Evolutionary conservation across 371 early-diverging fungal species (phyloP), one percentile per base, ranked within the genome.

Genomic region (Mortierella sp.): DNA sequence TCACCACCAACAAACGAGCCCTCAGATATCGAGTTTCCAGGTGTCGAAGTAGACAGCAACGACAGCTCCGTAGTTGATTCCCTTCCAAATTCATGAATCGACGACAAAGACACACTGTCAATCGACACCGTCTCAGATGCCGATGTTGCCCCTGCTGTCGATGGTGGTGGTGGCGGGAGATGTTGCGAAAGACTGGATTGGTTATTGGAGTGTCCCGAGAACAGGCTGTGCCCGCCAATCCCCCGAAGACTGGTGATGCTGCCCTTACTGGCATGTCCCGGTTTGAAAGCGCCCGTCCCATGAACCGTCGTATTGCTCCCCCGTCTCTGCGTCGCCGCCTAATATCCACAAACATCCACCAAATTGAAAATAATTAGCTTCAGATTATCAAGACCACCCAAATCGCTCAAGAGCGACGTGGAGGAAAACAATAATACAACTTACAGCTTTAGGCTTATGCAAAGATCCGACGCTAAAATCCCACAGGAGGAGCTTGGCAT

Each of bases 11-110:
- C 58, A 14, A 22, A 58, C 34, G 34, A 19, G 7, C 90, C 93
- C 7, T 94, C 95, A 86, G n/a, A n/a, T n/a, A n/a, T 97, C 97
- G 22, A 94, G 93, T 66, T 96, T 94, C 97, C 97, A 99, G 13
- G 92, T 89, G 9, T 95, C 93, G 79, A 96, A 95, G n/a, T 87
- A 86, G 39, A 97, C 74, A 6, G 94, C 94, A 67, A 96, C 95
- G 86, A 95, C 4, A 58, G 29, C 34, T 31, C 58, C 34, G 58
- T 19, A 97, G 78, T 94, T 96, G n/a, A 96, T 74, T 41, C 88
- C 84, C 76, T 96, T 14, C 58, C 34, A 6, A 9, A 58, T 34
- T 34, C 58, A 58, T 19, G 34, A 58, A 22, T 34, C 29, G 58
- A 58, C 4, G 34, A 58, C 2, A 58, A 9, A 6, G 58, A 58